Base-by-base conservation (phyloP, 345 rosid species). In the Raphanus raphanistrum region DNA sequence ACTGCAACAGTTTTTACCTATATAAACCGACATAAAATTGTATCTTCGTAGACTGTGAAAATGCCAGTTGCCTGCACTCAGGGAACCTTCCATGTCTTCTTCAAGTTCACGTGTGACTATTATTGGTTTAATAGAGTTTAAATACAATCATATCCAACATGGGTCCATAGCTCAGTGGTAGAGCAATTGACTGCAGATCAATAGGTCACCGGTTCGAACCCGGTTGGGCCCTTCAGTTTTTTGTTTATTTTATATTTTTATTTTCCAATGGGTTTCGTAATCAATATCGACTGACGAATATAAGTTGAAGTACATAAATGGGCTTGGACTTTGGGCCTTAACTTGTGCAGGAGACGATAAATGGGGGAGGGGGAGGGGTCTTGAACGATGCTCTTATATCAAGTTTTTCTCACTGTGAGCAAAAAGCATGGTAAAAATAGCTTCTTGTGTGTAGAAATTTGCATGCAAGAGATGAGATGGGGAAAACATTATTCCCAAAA, bases 141-240 rank as follows among this genome's bases (percentile, higher is more conserved):
- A 21, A 21, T 21, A 21, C 21, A 21, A 1, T 21, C 21, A 0
- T 3, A 11, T 1, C 0, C 21, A n/a, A 3, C 55, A 5, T 5
- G 57, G 57, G 90, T 88, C 86, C 86, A 83, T 90, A 85, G 92
- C 90, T 92, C 90, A 87, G 93, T 87, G 90, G 95, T 90, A 87
- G 95, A 90, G 92, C 90, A 88, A 86, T 88, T 92, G 90, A 87
- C 92, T 90, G 87, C 88, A 87, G 91, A 87, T 90, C 90, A 90
- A 87, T 86, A 88, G 95, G 91, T 88, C 95, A 84, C 81, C 78
- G 88, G 87, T 83, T 84, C 85, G 81, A 79, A 75, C 84, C 80
- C 86, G 81, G 84, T 82, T 78, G 89, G 86, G 87, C 87, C 84
- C 83, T 76, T 0, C 0, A 21, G 21, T 5, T 4, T 45, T 45